Evolutionary conservation across 148 eudicot species (phyloP).

Genomic region (Silene latifolia): DNA sequence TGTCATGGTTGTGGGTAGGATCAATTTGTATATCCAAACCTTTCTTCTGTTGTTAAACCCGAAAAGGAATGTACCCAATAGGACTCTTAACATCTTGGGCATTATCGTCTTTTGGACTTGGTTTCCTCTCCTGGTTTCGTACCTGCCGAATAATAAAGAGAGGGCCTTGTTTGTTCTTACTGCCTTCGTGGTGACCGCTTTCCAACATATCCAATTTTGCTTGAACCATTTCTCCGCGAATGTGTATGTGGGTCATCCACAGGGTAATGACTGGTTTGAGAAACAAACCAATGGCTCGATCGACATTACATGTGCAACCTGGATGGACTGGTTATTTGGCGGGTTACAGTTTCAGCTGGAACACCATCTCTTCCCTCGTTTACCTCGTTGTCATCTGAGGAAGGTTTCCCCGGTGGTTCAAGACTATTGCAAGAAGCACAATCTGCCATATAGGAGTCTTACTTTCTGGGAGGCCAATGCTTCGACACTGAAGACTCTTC

Average conservation of each 20-base stretch:
- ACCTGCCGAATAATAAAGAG: constrained; percentile 59
- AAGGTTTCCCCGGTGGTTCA: constrained; percentile 59
- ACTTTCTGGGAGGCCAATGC: constrained; percentile 71
- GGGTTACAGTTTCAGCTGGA: constrained; percentile 92
- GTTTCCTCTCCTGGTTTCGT: constrained; percentile 61
- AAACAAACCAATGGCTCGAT: constrained; percentile 79
- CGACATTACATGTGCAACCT: constrained; percentile 56
- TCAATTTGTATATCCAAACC: constrained; percentile 74
- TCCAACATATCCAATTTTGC: constrained; percentile 76
- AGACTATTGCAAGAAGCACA: constrained; percentile 82
- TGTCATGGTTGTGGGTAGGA: constrained; percentile 64
- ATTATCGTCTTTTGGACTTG: constrained; percentile 75
- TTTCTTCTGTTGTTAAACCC: constrained; percentile 57
- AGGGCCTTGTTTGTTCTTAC: constrained; percentile 51
- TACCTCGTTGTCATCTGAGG: constrained; percentile 78
- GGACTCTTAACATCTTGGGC: constrained; percentile 62
- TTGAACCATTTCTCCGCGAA: constrained; percentile 81
- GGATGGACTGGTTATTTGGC: constrained; percentile 90
- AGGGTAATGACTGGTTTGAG: constrained; percentile 83
- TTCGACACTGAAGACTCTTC: constrained; percentile 52
- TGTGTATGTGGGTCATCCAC: constrained; percentile 70
- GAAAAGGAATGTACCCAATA: constrained; percentile 53
- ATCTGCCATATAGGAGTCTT: constrained; percentile 69
- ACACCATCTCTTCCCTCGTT: constrained; percentile 81
- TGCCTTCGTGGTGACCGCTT: constrained; percentile 50